These are phyloP conservation scores for Neurospora hispaniola DNA, from an alignment of 495 filamentous ascomycete genomes.

Conservation along the genomic window DNA sequence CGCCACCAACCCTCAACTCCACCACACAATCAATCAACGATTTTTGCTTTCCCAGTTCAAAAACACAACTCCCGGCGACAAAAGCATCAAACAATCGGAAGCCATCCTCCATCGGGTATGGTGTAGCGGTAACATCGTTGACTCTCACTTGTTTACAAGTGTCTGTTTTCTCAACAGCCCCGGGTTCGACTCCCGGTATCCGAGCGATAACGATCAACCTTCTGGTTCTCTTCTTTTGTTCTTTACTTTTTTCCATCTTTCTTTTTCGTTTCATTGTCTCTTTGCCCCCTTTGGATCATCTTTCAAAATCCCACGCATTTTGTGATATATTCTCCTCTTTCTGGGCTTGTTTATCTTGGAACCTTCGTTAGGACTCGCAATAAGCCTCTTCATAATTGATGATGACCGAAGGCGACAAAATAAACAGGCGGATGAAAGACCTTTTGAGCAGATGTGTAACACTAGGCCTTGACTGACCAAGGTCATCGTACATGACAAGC, in stretches of 20 bases:
- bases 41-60: not conserved
- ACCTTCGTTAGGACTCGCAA: too few species aligned
- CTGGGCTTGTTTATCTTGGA: too few species aligned
- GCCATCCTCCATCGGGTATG: not conserved
- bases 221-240: not conserved
- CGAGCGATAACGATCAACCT: not conserved
- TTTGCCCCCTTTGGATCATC: not conserved
- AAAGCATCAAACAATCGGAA: not conserved
- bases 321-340: too few species aligned
- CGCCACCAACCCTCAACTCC: not conserved
- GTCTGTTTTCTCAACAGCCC: not conserved
- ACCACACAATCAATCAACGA: not conserved
- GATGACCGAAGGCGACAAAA: too few species aligned
- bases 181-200: not conserved
- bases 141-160: not conserved
- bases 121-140: slow-evolving; percentile 1
- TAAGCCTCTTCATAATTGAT: too few species aligned
- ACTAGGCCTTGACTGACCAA: too few species aligned
- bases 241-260: not conserved
- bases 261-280: too few species aligned
- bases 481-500: too few species aligned
- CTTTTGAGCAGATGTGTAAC: too few species aligned
- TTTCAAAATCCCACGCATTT: too few species aligned
- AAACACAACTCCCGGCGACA: not conserved
- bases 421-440: too few species aligned